Evolutionary conservation across 148 eudicot genomes (phyloP), one percentile per base, ranked within the genome.

Genomic region (Nyssa sinensis): DNA sequence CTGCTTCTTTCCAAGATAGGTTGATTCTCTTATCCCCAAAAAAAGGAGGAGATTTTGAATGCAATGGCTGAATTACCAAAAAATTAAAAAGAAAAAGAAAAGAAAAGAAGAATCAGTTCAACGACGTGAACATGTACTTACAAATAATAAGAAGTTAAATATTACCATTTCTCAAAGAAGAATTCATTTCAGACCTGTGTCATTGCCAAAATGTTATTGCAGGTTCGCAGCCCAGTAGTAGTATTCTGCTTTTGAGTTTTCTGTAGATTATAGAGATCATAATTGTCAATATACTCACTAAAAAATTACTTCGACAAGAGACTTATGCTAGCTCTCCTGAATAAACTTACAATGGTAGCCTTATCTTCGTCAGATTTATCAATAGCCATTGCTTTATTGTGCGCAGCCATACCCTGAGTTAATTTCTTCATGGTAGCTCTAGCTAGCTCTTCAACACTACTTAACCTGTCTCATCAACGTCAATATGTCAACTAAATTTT

Each of bases 121-220:
- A 63, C 35, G 30, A 71, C 34, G 69, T 27, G 66, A 24, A 35
- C 53, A 28, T 19, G 51, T 63, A 13, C 3, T 19, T 63, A 23
- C 4, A 66, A 74, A 21, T 44, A 34, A 47, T 7, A 44, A 64
- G 41, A n/a, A 61, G 51, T 32, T n/a, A n/a, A n/a, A n/a, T n/a
- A n/a, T n/a, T n/a, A n/a, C n/a, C n/a, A n/a, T n/a, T n/a, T n/a
- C n/a, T n/a, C n/a, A n/a, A n/a, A n/a, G n/a, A n/a, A n/a, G n/a
- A n/a, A n/a, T 32, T 64, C 44, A 59, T 27, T 51, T 24, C 67
- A 53, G 23, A 92, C 98, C 94, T 88, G 91, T 64, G 98, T 81
- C 98, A 93, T 93, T 62, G 96, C 87, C 70, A 93, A 84, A 73
- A 93, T 91, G 82, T 93, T 93, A 78, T 93, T 93, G 90, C 96